A percentile compares a stretch with the other conserved stretches of the same genome.
Conservation (phyloP, 2,329 filamentous ascomycete species). For the Lecanoromycetidae sp. region DNA sequence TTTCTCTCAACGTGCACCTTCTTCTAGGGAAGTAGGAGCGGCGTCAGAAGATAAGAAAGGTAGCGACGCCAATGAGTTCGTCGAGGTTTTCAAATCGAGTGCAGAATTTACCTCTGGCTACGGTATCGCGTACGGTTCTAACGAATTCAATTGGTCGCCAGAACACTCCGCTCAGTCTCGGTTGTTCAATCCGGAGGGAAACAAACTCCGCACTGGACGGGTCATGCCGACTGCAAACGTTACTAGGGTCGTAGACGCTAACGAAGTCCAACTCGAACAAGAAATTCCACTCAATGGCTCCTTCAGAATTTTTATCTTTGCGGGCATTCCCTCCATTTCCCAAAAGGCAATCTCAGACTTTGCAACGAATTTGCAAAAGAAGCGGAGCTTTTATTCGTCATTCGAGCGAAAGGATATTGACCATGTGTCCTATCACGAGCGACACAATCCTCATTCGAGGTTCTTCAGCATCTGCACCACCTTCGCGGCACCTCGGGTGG, state of each 20-base stretch:
- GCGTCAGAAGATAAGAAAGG: conserved; percentile 38
- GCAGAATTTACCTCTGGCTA: conserved; percentile 49
- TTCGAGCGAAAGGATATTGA: conserved; percentile 37
- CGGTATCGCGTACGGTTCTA: conserved; percentile 37
- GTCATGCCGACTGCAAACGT: conserved; percentile 50
- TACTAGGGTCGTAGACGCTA: conserved; percentile 40
- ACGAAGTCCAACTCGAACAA: conserved; percentile 30
- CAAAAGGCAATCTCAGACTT: conserved; percentile 37
- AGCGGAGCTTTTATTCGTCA: conserved; percentile 34
- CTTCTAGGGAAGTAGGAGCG: conserved; percentile 53
- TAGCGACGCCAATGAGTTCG: conserved; percentile 50
- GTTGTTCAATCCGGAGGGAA: conserved; percentile 26
- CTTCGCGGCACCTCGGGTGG: conserved; percentile 40
- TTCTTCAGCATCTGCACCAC: conserved; percentile 45
- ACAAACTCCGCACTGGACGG: conserved; percentile 38
- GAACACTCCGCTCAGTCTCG: conserved; percentile 23
- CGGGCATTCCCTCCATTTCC: conserved; percentile 22
- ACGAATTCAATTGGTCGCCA: conserved; percentile 13
- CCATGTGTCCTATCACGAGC: conserved; percentile 32
- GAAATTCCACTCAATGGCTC: conserved; percentile 29
- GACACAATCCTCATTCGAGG: conserved; percentile 42
- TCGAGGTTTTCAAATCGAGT: conserved; percentile 47
- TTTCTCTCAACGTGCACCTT: conserved; percentile 63
- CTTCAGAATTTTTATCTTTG: conserved; percentile 27
- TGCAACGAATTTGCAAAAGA: conserved; percentile 19